phyloP scores from a whole-genome alignment of 208 protist genomes.

The Crithidia thermophila region DNA sequence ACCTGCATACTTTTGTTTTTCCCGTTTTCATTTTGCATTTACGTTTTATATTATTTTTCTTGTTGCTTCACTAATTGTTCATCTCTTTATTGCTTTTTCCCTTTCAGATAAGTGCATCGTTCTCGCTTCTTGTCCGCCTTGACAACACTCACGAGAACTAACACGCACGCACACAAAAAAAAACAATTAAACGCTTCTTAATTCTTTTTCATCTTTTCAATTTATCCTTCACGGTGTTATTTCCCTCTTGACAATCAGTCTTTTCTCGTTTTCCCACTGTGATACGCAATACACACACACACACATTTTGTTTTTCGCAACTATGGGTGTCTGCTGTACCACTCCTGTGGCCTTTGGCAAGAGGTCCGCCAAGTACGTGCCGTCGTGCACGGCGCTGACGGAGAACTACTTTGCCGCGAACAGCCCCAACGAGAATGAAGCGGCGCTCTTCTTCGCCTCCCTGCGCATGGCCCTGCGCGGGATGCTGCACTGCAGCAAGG shows the following conservation, averaged over 20 bases:
- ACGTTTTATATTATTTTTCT: too few species aligned
- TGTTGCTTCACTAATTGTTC: too few species aligned
- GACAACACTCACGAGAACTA: too few species aligned
- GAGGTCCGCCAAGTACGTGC: conserved; percentile 39
- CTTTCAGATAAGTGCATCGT: too few species aligned
- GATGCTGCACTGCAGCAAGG: conserved; percentile 43
- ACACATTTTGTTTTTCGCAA: conserved; percentile 12
- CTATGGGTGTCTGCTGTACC: conserved; percentile 42
- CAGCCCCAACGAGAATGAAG: conserved; percentile 30
- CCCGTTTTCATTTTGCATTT: too few species aligned
- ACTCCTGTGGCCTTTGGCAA: conserved; percentile 14
- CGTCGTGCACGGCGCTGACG: conserved; percentile 39
- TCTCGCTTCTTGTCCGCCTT: too few species aligned
- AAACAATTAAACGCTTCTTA: too few species aligned
- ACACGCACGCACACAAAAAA: too few species aligned
- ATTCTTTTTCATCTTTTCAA: too few species aligned
- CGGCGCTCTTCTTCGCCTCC: conserved; percentile 54
- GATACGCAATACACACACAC: not conserved
- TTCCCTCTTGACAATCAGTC: not conserved
- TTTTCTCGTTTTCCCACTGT: not conserved
- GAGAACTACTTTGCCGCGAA: conserved; percentile 46
- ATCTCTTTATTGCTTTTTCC: too few species aligned
- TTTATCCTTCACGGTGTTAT: too few species aligned
- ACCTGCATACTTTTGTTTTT: too few species aligned
- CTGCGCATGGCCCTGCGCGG: conserved; percentile 44